Evolutionary conservation across 2,329 filamentous ascomycete genomes (phyloP), one percentile per base, ranked within the genome.

Genomic region (Trichothecium sympodiale): DNA sequence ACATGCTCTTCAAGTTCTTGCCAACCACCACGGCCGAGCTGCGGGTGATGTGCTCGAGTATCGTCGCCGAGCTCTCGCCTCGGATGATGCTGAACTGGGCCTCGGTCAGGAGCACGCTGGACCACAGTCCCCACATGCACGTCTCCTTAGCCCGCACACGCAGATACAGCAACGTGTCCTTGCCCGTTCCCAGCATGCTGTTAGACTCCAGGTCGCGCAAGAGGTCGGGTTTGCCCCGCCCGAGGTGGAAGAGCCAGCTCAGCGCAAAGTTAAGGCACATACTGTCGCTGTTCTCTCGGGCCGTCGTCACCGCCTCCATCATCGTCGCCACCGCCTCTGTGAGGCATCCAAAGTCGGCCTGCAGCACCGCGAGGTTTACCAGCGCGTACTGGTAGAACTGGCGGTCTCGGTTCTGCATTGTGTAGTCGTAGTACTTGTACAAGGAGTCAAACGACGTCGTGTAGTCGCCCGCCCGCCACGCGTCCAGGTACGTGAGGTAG

Each of bases 361-460:
- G 89, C 4, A 96, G 71, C 25, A 95, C 85, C 4, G 88, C 89
- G 39, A 95, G 72, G 51, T 95, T 95, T 52, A 98, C 78, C 12
- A 96, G 64, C 1, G 91, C 91, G 53, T 95, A 94, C 53, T 96
- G 91, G 51, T 98, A 96, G 48, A 88, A 88, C 5, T 83, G 74
- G 17, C 83, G 79, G 48, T 94, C 83, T 41, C 78, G 68, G 45
- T 78, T 83, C 49, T 91, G 83, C 76, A 93, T 87, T 2, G 88
- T 91, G 57, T 94, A 95, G 56, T 98, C 91, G 49, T 95, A 98
- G 56, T 95, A 98, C 35, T 86, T 80, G 55, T 96, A 88, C 15
- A 98, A 68, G 45, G 80, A 80, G 50, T 98, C 89, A 52, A 95
- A 91, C 0, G 91, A 83, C 1, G 83, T 85, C 10, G 83, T 78